Evolutionary conservation across 345 rosid species (phyloP).

Genomic region (Conringia planisiliqua): DNA sequence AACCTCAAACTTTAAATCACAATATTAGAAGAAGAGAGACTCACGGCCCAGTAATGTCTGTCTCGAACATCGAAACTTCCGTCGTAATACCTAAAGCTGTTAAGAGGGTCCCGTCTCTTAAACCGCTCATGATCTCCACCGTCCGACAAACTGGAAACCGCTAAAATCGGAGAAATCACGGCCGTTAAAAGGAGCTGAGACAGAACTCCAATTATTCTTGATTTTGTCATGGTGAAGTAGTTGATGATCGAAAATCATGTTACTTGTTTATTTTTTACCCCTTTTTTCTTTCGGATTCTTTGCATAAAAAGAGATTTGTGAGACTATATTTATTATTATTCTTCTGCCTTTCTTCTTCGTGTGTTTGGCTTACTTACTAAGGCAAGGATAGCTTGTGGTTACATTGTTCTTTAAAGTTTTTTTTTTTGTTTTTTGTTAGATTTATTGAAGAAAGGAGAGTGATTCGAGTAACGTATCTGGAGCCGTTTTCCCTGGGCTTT

Average conservation of each 20-base stretch:
- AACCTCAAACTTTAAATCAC: neutral
- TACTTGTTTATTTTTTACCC: neutral
- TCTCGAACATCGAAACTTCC: conserved; percentile 51
- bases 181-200: conserved; percentile 40
- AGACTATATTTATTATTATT: neutral
- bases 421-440: neutral
- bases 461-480: conserved; percentile 32
- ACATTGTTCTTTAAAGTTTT: conserved; percentile 30
- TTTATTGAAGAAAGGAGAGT: conserved; percentile 33
- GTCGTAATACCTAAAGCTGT: conserved; percentile 43
- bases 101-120: conserved; percentile 60
- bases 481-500: conserved; percentile 15
- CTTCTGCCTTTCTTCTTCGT: neutral
- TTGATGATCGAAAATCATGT: conserved; percentile 16
- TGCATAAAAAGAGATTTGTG: conserved; percentile 5
- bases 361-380: conserved; percentile 45
- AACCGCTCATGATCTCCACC: conserved; percentile 24
- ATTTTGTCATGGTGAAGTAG: conserved; percentile 17
- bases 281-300: neutral
- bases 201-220: conserved; percentile 27
- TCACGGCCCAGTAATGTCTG: conserved; percentile 76
- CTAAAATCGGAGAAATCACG: conserved; percentile 13
- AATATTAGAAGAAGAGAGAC: conserved; percentile 20
- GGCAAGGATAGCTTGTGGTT: conserved; percentile 67
- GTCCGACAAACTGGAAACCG: conserved; percentile 24